A percentile compares a stretch with the other conserved stretches of the same genome.
Evolutionary conservation across 2,329 filamentous ascomycete species (phyloP).

Genomic region (Alternaria gaisen): DNA sequence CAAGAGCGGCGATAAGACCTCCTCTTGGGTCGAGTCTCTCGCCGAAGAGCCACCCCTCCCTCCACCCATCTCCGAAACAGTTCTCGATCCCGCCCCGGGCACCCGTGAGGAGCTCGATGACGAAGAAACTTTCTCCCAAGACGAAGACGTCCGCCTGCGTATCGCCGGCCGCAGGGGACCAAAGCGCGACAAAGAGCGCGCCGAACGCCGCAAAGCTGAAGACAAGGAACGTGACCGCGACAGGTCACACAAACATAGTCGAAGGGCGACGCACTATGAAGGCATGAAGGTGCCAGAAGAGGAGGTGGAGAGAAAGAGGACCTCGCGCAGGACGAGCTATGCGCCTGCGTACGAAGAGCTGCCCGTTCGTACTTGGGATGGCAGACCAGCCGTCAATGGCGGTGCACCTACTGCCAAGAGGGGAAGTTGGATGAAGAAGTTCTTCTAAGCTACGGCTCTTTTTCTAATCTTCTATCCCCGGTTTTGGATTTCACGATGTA

Average conservation of each 20-base stretch:
- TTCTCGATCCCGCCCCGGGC: conserved; percentile 53
- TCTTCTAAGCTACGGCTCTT: conserved; percentile 32
- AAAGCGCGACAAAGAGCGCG: conserved; percentile 43
- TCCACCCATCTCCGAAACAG: conserved; percentile 56
- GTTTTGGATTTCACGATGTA: conserved; percentile 1
- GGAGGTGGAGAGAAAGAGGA: conserved; percentile 34
- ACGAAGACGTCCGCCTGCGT: conserved; percentile 51
- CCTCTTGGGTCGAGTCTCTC: conserved; percentile 59
- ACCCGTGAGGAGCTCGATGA: conserved; percentile 37
- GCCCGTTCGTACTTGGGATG: conserved; percentile 52
- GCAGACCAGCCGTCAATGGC: conserved; percentile 46
- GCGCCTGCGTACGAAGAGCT: conserved; percentile 43
- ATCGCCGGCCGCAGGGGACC: conserved; percentile 42
- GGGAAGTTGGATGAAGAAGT: conserved; percentile 60
- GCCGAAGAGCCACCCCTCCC: conserved; percentile 58
- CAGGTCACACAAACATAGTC: conserved; percentile 38
- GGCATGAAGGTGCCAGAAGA: conserved; percentile 30
- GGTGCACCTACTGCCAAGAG: conserved; percentile 47
- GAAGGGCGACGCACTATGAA: conserved; percentile 39
- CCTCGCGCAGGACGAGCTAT: conserved; percentile 44
- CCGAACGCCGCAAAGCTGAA: conserved; percentile 38
- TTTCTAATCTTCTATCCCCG: not conserved
- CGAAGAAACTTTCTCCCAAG: conserved; percentile 49
- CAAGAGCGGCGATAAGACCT: conserved; percentile 58
- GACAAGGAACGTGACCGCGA: conserved; percentile 40